Percentiles rank a stretch among this genome's conserved stretches.
These are phyloP conservation scores for Xenoacremonium recifei DNA, from an alignment of 2,329 filamentous ascomycete species.

Conservation along the genomic window DNA sequence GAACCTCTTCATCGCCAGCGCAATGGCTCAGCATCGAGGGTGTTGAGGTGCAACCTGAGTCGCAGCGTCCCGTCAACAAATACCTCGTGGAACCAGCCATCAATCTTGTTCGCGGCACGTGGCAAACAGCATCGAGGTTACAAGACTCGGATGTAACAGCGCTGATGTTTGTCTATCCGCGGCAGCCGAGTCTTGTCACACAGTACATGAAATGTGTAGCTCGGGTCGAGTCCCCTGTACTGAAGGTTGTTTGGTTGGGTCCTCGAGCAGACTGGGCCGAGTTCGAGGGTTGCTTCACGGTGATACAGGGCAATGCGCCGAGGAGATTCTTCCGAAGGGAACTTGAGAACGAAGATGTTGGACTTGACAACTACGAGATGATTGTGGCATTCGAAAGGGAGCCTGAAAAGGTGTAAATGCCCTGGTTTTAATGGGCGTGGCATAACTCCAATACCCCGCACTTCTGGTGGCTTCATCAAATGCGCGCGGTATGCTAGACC, in stretches of 20 bases:
- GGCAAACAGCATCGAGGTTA: slow-evolving; percentile 26
- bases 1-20: no score
- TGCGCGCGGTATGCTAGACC: no score
- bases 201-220: slow-evolving; percentile 21
- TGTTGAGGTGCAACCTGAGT: slow-evolving; percentile 22
- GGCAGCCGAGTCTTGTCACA: slow-evolving; percentile 26
- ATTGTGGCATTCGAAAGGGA: no score
- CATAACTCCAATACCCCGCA: no score
- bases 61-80: slow-evolving; percentile 17
- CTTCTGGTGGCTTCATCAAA: no score
- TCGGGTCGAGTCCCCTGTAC: slow-evolving; percentile 5
- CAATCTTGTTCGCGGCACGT: slow-evolving; percentile 31
- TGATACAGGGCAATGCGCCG: background rate
- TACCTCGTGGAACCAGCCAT: slow-evolving; percentile 26
- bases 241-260: slow-evolving; percentile 22
- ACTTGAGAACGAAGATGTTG: no score
- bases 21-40: slow-evolving; percentile 21
- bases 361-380: no score
- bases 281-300: slow-evolving; percentile 19
- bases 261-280: slow-evolving; percentile 25
- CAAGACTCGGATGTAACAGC: slow-evolving; percentile 17
- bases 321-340: no score
- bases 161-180: slow-evolving; percentile 35
- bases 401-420: no score
- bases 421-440: no score